Evolutionary conservation across 768 basidiomycete species (phyloP).

Genomic region (Hemileccinum rubropunctum): DNA sequence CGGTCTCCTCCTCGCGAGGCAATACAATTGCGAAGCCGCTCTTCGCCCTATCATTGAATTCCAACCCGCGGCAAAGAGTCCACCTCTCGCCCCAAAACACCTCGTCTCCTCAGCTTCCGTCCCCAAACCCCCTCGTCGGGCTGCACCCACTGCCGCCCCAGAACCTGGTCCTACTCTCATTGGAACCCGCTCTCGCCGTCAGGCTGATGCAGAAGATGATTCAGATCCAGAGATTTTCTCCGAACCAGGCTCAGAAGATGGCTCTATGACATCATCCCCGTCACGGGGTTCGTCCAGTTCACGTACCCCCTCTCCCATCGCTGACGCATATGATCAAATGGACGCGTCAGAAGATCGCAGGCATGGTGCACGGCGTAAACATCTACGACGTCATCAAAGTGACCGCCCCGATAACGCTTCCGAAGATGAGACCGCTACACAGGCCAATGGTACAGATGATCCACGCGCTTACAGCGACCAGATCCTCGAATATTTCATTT

Average conservation of each 20-base stretch:
- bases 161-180: constrained; percentile 26
- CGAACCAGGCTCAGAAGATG: constrained; percentile 78
- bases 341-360: constrained; percentile 21
- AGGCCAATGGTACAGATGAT: constrained; percentile 48
- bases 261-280: constrained; percentile 86
- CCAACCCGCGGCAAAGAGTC: constrained; percentile 83
- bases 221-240: constrained; percentile 65
- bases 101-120: constrained; percentile 67
- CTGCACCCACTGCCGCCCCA: constrained; percentile 3
- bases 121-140: constrained; percentile 28
- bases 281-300: constrained; percentile 85
- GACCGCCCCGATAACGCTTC: constrained; percentile 44
- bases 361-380: constrained; percentile 46
- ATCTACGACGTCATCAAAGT: constrained; percentile 44
- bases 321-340: constrained; percentile 37
- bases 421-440: constrained; percentile 40
- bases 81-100: constrained; percentile 96
- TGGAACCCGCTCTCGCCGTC: constrained; percentile 60
- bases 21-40: constrained; percentile 87
- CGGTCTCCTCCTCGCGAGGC: constrained; percentile 79
- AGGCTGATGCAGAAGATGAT: constrained; percentile 48
- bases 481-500: constrained; percentile 98
- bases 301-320: constrained; percentile 90
- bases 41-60: constrained; percentile 95
- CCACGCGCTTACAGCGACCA: constrained; percentile 86